Base-by-base conservation (phyloP, 306 rosid genomes). In the Vicia faba region DNA sequence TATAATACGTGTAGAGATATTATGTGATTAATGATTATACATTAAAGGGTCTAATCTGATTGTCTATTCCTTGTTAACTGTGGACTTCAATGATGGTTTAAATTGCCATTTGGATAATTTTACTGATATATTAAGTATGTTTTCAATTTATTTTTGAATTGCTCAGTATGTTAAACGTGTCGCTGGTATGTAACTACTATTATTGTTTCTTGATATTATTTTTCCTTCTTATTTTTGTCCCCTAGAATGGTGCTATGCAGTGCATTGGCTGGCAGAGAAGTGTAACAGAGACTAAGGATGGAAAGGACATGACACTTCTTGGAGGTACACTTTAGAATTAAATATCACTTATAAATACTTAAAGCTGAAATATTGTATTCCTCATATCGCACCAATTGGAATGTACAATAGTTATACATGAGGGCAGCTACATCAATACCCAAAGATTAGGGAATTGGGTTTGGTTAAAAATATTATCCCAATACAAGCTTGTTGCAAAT, bases 181-280 rank as follows among this genome's bases (percentile, higher is more conserved):
- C 41, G 15, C 74, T 26, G 20, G 15, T 36, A 48, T 58, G 66
- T 26, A 19, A 58, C 28, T 51, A 38, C 28, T 15, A 18, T 31
- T 31, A 31, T 5, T 49, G 56, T 13, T 74, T 38, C 48, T 19
- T 40, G n/a, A 71, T 73, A 64, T 58, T 49, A 41, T 36, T n/a
- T 48, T 74, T 58, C 60, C 40, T 60, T 66, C 64, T 51, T 60
- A 39, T 39, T 61, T 36, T 69, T 61, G 75, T 64, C 25, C 72
- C 69, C 33, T 72, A 87, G 91, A 76, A 31, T 23, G 51, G 64
- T 57, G 49, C 50, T 46, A 54, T 56, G 6, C 79, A 88, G 88
- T 89, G 95, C 74, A 55, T 82, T 53, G 96, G 96, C 58, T 89
- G 91, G 89, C 87, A 82, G 78, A 73, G 38, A 69, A 82, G 83